A percentile compares a stretch with the other conserved stretches of the same genome.
Evolutionary conservation across 2,329 filamentous ascomycete genomes (phyloP).

Genomic region (Phialophora verrucosa): DNA sequence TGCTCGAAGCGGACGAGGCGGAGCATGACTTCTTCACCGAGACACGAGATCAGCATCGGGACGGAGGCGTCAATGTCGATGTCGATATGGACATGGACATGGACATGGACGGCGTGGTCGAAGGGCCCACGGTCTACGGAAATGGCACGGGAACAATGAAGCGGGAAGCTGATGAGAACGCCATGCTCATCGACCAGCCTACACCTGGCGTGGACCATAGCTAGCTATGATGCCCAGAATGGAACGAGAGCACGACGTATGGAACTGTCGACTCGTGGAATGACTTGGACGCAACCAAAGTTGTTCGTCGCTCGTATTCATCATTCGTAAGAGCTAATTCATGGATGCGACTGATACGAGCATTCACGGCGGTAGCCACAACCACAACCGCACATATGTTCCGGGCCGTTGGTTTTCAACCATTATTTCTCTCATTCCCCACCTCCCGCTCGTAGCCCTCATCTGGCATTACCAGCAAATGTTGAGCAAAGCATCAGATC

Average conservation of each 20-base stretch:
- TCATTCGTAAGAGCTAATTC: not conserved
- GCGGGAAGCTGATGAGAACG: not conserved
- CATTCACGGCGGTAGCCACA: not conserved
- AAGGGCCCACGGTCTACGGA: conserved; percentile 1
- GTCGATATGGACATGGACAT: conserved; percentile 28
- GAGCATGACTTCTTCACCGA: conserved; percentile 7
- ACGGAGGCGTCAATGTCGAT: conserved; percentile 5
- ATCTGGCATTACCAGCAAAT: not conserved
- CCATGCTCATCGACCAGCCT: conserved; percentile 6
- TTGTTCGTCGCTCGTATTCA: not conserved
- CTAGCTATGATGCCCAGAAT: not conserved
- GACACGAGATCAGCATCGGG: not conserved
- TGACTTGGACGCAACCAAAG: not conserved
- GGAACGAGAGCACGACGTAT: not conserved
- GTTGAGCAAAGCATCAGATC: not conserved
- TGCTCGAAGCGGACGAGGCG: conserved; percentile 26
- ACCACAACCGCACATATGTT: not conserved
- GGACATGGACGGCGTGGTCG: conserved; percentile 23
- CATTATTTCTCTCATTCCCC: not conserved
- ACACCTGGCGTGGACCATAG: not conserved
- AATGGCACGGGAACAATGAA: not conserved
- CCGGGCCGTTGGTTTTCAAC: not conserved
- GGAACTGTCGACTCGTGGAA: not conserved
- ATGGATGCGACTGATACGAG: not conserved
- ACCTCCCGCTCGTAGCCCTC: not conserved